These are phyloP conservation scores for Ramaria rubella DNA, from an alignment of 768 basidiomycete species.

Conservation along the genomic window DNA sequence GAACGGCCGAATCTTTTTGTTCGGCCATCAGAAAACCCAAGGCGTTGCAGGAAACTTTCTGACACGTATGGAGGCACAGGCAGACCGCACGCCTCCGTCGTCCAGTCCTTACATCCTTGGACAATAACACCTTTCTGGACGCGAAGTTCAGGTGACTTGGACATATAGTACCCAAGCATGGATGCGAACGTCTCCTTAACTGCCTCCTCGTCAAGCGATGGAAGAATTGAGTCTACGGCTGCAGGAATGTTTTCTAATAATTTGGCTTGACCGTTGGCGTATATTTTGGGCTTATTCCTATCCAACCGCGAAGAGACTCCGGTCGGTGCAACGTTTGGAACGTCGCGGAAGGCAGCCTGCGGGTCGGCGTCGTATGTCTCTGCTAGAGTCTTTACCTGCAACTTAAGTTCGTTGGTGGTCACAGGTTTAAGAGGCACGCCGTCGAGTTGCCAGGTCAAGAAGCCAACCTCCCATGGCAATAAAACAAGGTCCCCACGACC, in stretches of 20 bases:
- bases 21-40: conserved; percentile 31
- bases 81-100: conserved; percentile 48
- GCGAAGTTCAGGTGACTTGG: conserved; percentile 43
- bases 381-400: conserved; percentile 43
- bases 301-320: neutral
- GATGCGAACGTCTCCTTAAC: conserved; percentile 58
- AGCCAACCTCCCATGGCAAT: conserved; percentile 71
- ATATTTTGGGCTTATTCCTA: neutral
- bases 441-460: conserved; percentile 52
- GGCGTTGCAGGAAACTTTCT: conserved; percentile 36
- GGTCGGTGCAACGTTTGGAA: neutral
- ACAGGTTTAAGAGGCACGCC: conserved; percentile 65
- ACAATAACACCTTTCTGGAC: conserved; percentile 38
- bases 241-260: conserved; percentile 25
- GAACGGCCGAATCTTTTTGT: conserved; percentile 19
- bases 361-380: conserved; percentile 40
- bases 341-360: conserved; percentile 25
- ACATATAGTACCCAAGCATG: conserved; percentile 66
- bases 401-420: conserved; percentile 39
- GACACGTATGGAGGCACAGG: conserved; percentile 45
- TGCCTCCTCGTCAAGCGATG: conserved; percentile 38
- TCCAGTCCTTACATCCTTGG: conserved; percentile 57
- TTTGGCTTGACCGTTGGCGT: conserved; percentile 15
- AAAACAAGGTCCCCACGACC: conserved; percentile 78
- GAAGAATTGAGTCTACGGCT: conserved; percentile 20